Evolutionary conservation across 2,329 filamentous ascomycete genomes (phyloP).

Genomic region (Xylariaceae sp.): DNA sequence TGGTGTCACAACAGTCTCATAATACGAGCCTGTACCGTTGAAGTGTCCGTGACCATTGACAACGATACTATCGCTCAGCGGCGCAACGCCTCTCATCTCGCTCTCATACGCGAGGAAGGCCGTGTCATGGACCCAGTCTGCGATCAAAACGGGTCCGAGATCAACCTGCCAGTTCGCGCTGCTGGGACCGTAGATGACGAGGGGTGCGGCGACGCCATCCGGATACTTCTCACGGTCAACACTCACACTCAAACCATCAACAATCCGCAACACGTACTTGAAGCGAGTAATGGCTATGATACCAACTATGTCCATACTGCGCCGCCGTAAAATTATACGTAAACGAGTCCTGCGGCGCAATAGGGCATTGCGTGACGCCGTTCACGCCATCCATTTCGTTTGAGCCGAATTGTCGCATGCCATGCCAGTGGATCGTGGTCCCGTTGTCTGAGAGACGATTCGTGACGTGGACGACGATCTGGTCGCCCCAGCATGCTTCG

Average conservation of each 20-base stretch:
- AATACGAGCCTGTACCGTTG: conserved; percentile 20
- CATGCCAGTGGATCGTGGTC: conserved; percentile 60
- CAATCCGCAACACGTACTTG: conserved; percentile 31
- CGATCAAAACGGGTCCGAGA: conserved; percentile 53
- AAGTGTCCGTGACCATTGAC: conserved; percentile 32
- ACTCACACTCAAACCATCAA: background rate
- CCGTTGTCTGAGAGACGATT: conserved; percentile 51
- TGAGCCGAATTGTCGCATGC: conserved; percentile 51
- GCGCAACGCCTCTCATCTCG: conserved; percentile 32
- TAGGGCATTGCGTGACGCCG: conserved; percentile 45
- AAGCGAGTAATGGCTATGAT: conserved; percentile 54
- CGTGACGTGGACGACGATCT: conserved; percentile 44
- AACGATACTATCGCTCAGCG: conserved; percentile 40
- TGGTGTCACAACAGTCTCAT: conserved; percentile 31
- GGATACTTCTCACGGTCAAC: background rate
- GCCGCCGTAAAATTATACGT: conserved; percentile 55
- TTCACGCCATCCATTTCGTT: conserved; percentile 54
- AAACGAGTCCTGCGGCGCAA: conserved; percentile 45
- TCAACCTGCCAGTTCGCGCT: conserved; percentile 58
- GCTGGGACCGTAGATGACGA: conserved; percentile 57
- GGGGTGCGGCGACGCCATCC: conserved; percentile 55
- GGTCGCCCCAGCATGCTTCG: conserved; percentile 31
- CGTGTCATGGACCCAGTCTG: conserved; percentile 52
- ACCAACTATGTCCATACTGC: conserved; percentile 52
- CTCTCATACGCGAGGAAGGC: conserved; percentile 35